These are phyloP conservation scores for Phytophthora vignae DNA, from an alignment of 352 stramenopile genomes.

Conservation along the genomic window DNA sequence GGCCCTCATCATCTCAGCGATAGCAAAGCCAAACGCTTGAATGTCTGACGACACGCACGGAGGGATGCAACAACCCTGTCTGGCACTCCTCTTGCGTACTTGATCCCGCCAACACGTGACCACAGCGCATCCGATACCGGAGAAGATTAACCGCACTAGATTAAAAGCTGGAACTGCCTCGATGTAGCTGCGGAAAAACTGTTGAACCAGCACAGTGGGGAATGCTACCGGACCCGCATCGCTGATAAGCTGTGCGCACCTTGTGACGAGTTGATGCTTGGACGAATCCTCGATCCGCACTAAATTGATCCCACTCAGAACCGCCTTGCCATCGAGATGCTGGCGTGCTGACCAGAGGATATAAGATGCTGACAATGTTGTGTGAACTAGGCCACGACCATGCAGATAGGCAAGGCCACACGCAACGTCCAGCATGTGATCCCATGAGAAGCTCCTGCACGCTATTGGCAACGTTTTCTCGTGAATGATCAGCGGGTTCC, in stretches of 20 bases:
- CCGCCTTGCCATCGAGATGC: background rate
- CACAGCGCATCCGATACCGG: background rate
- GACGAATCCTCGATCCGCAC: background rate
- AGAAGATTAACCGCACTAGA: background rate
- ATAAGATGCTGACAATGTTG: background rate
- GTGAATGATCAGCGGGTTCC: slow-evolving; percentile 3
- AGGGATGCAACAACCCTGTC: background rate
- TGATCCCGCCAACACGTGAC: background rate
- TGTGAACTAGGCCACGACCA: background rate
- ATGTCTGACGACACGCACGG: background rate
- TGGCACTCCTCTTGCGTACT: background rate
- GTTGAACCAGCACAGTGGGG: background rate
- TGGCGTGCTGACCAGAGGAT: background rate
- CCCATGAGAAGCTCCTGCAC: background rate
- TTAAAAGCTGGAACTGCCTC: background rate
- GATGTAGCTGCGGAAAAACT: background rate
- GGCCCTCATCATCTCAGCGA: background rate
- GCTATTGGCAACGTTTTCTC: background rate
- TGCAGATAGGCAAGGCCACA: slow-evolving; percentile 3
- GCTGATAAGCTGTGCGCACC: background rate
- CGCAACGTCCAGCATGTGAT: background rate
- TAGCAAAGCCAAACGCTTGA: background rate
- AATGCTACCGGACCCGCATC: background rate
- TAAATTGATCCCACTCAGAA: slow-evolving; percentile 1
- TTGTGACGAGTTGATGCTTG: background rate